Percentiles rank a stretch among this genome's conserved stretches.
phyloP scores from a whole-genome alignment of 495 filamentous ascomycete species.

The Aeminium ludgeri region DNA sequence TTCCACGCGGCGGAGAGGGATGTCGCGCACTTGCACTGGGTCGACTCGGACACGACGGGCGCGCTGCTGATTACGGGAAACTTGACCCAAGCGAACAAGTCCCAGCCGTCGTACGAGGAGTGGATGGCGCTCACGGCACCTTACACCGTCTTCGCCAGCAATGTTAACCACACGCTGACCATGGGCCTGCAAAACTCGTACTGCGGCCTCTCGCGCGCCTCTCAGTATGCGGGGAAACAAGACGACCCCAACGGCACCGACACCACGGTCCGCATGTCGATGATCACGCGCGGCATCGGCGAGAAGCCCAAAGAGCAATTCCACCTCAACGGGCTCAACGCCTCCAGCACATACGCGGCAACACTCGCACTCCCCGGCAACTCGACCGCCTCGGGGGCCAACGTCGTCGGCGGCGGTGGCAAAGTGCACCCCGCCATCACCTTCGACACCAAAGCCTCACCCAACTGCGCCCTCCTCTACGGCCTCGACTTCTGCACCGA shows the following conservation, averaged over 20 bases:
- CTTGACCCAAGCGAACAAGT: constrained; percentile 34
- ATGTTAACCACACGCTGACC: constrained; percentile 38
- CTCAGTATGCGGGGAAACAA: constrained; percentile 42
- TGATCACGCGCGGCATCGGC: constrained; percentile 46
- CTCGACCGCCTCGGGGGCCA: constrained; percentile 32
- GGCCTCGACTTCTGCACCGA: constrained; percentile 72
- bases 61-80: constrained; percentile 64
- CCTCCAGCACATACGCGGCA: constrained; percentile 48
- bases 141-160: constrained; percentile 69
- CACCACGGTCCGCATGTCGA: constrained; percentile 37
- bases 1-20: constrained; percentile 43
- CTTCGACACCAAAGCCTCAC: constrained; percentile 58
- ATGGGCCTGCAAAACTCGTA: constrained; percentile 42
- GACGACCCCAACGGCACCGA: constrained; percentile 21
- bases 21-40: constrained; percentile 40
- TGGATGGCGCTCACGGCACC: constrained; percentile 39
- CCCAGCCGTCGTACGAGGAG: constrained; percentile 27
- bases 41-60: constrained; percentile 63
- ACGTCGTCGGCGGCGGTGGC: constrained; percentile 48
- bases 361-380: constrained; percentile 50
- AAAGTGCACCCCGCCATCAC: constrained; percentile 47
- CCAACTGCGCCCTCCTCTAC: constrained; percentile 70
- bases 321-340: constrained; percentile 56
- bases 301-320: constrained; percentile 69
- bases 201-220: constrained; percentile 37